These are phyloP conservation scores for Kodamaea sagamina DNA, from an alignment of 805 yeast species.

Conservation along the genomic window DNA sequence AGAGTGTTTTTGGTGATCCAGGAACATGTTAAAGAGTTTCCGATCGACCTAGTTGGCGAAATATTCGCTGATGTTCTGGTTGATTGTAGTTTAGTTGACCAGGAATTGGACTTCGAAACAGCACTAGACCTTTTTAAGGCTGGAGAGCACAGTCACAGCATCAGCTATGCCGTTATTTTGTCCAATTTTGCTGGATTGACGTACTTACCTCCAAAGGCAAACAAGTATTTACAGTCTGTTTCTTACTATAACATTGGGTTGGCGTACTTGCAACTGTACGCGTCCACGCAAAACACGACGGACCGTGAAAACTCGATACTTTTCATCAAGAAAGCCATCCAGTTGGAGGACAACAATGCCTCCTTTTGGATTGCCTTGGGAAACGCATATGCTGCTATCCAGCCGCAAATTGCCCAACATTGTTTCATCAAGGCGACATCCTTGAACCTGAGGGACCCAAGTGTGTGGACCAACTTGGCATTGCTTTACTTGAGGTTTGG, in stretches of 20 bases:
- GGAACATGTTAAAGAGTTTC: slow-evolving; percentile 51
- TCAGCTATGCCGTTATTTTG: slow-evolving; percentile 44
- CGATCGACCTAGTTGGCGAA: slow-evolving; percentile 30
- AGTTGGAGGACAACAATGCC: slow-evolving; percentile 66
- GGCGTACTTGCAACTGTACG: slow-evolving; percentile 52
- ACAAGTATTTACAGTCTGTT: slow-evolving; percentile 56
- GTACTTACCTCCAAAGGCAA: slow-evolving; percentile 34
- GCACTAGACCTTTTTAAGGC: not conserved
- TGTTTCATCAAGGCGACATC: slow-evolving; percentile 83
- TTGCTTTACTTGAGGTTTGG: slow-evolving; percentile 67
- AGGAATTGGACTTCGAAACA: slow-evolving; percentile 5
- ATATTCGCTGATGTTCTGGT: slow-evolving; percentile 23
- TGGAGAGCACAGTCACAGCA: slow-evolving; percentile 27
- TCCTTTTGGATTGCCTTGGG: slow-evolving; percentile 86
- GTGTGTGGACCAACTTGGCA: slow-evolving; percentile 81
- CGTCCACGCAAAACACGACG: slow-evolving; percentile 12
- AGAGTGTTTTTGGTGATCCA: slow-evolving; percentile 56
- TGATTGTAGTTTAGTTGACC: not conserved
- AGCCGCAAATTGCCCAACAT: slow-evolving; percentile 83
- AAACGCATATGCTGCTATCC: slow-evolving; percentile 61
- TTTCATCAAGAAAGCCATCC: slow-evolving; percentile 66
- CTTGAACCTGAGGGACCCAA: slow-evolving; percentile 64
- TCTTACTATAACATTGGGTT: slow-evolving; percentile 70
- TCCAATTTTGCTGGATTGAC: slow-evolving; percentile 48
- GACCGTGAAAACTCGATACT: slow-evolving; percentile 56